Conservation (phyloP, 306 rosid species). For the Begonia fuchsioides region DNA sequence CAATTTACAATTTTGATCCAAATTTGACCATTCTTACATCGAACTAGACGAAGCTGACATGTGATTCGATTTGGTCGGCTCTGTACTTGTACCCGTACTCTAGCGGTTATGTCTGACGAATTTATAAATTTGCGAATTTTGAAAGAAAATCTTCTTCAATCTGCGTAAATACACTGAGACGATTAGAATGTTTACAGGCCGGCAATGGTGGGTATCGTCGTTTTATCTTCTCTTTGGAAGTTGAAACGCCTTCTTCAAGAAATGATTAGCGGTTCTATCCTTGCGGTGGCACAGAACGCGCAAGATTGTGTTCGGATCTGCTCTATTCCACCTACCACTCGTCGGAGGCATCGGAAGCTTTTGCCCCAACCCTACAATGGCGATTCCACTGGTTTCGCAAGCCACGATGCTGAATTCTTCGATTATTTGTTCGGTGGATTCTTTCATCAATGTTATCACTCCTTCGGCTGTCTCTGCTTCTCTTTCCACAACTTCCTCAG, state of each 20-base stretch:
- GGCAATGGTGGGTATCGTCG: too few relatives aligned
- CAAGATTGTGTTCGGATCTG: slow-evolving; percentile 85
- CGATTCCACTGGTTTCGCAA: slow-evolving; percentile 66
- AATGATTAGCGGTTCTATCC: slow-evolving; percentile 51
- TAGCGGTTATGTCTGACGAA: too few relatives aligned
- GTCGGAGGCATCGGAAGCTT: slow-evolving; percentile 88
- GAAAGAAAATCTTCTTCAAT: too few relatives aligned
- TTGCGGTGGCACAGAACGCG: slow-evolving; percentile 80
- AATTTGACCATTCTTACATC: too few relatives aligned
- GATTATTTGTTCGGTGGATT: slow-evolving; percentile 51
- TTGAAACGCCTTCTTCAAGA: slow-evolving; percentile 79
- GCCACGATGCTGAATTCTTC: slow-evolving; percentile 72
- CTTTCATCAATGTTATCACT: slow-evolving; percentile 53
- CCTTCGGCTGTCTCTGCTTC: slow-evolving; percentile 73
- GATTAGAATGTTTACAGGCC: too few relatives aligned
- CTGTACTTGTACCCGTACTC: too few relatives aligned
- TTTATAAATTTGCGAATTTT: too few relatives aligned
- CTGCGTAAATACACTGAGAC: too few relatives aligned
- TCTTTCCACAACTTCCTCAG: slow-evolving; percentile 54
- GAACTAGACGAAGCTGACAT: too few relatives aligned
- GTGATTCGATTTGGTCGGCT: too few relatives aligned
- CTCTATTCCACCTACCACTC: slow-evolving; percentile 71
- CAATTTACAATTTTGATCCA: too few relatives aligned
- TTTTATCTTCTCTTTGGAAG: slow-evolving; percentile 59
- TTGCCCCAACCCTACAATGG: slow-evolving; percentile 40